These are phyloP conservation scores for Trametes hirsuta DNA, from an alignment of 1,284 basidiomycete genomes.

Conservation along the genomic window DNA sequence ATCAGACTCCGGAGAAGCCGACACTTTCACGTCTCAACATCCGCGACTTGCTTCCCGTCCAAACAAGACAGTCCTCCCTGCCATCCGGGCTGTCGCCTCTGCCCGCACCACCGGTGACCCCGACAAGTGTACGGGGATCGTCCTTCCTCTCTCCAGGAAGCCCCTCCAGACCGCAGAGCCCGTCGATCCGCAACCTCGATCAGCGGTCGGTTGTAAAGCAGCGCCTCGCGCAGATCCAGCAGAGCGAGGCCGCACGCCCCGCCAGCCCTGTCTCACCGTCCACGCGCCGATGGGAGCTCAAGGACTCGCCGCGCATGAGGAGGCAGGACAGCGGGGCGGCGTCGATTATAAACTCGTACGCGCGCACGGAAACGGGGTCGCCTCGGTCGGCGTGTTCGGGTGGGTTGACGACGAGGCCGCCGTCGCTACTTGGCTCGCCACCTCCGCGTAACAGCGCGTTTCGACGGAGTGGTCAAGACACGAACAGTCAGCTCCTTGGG, in stretches of 20 bases:
- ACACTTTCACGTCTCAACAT: conserved; percentile 23
- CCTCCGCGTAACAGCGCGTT: background rate
- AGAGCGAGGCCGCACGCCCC: conserved; percentile 25
- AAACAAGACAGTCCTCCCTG: conserved; percentile 5
- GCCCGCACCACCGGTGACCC: conserved; percentile 23
- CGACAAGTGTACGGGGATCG: conserved; percentile 11
- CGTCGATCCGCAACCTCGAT: conserved; percentile 56
- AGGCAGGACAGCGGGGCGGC: conserved; percentile 24
- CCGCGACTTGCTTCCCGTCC: conserved; percentile 22
- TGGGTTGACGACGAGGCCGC: conserved; percentile 24
- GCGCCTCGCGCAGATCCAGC: conserved; percentile 52
- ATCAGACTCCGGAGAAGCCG: background rate
- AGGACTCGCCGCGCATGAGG: conserved; percentile 15
- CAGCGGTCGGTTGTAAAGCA: conserved; percentile 54
- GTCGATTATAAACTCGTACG: conserved; percentile 31
- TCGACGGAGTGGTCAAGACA: background rate
- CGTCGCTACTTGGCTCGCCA: conserved; percentile 18
- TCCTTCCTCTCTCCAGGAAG: conserved; percentile 19
- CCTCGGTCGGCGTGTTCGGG: conserved; percentile 26
- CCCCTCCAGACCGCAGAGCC: conserved; percentile 41
- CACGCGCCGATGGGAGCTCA: conserved; percentile 10
- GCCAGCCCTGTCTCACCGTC: conserved; percentile 13
- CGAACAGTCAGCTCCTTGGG: conserved; percentile 4
- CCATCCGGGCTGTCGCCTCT: conserved; percentile 22
- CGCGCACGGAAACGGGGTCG: conserved; percentile 10